A percentile compares a stretch with the other conserved stretches of the same genome.
phyloP scores from a whole-genome alignment of 129 eudicot species.

The Gnaphalium uliginosum region DNA sequence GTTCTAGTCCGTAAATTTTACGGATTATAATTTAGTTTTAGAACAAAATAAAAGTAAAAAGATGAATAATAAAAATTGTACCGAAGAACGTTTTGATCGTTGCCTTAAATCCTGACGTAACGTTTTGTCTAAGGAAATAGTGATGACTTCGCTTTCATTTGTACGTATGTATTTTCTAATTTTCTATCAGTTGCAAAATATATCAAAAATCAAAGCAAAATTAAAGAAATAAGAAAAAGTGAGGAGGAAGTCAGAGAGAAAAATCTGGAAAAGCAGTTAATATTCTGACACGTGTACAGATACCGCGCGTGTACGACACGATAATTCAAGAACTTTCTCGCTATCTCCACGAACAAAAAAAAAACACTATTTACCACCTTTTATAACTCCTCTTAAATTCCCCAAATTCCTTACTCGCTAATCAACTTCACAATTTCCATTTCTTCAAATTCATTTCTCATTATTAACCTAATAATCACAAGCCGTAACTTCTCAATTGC shows the following conservation, averaged over 20 bases:
- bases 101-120: too few species aligned
- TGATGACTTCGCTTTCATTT: too few species aligned
- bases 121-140: too few species aligned
- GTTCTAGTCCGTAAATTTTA: too few species aligned
- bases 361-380: constrained; percentile 1
- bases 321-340: constrained; percentile 32
- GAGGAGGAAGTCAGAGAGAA: neutral
- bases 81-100: too few species aligned
- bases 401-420: neutral
- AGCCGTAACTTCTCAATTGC: constrained; percentile 12
- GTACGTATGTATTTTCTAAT: too few species aligned
- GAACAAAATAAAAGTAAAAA: too few species aligned
- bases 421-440: too few species aligned
- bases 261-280: constrained; percentile 15
- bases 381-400: neutral
- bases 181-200: too few species aligned
- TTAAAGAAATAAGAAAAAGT: neutral
- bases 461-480: neutral
- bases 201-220: too few species aligned
- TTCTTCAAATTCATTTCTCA: neutral
- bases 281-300: constrained; percentile 21
- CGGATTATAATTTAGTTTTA: too few species aligned
- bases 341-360: neutral
- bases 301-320: constrained; percentile 10
- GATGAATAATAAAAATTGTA: too few species aligned